A percentile compares a stretch with the other conserved stretches of the same genome.
Conservation (phyloP, 345 rosid genomes). For the Lumnitzera littorea region DNA sequence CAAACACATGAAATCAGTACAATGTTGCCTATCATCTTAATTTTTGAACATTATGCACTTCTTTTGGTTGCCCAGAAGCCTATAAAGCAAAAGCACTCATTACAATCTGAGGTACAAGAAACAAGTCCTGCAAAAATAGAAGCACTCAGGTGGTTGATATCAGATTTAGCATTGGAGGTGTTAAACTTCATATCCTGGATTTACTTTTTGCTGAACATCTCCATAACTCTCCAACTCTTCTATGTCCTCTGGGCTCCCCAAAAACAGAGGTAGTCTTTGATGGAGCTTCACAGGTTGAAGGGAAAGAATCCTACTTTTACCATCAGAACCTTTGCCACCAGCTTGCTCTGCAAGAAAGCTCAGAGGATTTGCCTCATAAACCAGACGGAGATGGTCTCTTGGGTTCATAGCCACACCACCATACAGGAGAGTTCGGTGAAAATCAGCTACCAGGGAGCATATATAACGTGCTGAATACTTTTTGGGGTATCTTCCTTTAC, state of each 20-base stretch:
- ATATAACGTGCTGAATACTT: constrained; percentile 91
- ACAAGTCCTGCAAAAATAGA: background rate
- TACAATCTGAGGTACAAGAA: background rate
- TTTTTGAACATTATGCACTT: too few species aligned
- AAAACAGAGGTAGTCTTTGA: constrained; percentile 81
- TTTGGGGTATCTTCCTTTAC: constrained; percentile 82
- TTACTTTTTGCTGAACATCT: constrained; percentile 83
- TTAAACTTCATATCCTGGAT: constrained; percentile 92
- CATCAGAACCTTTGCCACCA: constrained; percentile 86
- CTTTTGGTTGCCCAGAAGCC: too few species aligned
- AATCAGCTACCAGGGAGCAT: constrained; percentile 91
- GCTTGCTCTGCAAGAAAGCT: constrained; percentile 86
- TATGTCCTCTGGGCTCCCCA: constrained; percentile 77
- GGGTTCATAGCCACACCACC: constrained; percentile 96
- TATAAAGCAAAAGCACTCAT: background rate
- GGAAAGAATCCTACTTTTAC: constrained; percentile 62
- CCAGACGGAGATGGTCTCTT: constrained; percentile 85
- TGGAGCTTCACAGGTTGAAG: constrained; percentile 82
- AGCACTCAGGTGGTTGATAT: too few species aligned
- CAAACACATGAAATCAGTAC: background rate
- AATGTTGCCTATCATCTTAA: background rate
- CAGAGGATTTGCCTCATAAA: constrained; percentile 88
- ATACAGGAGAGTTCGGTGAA: constrained; percentile 77
- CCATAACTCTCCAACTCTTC: constrained; percentile 74
- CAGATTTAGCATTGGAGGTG: too few species aligned